Percentiles rank a stretch among this genome's conserved stretches.
These are phyloP conservation scores for Tylopilus intermedius DNA, from an alignment of 768 basidiomycete genomes.

Conservation along the genomic window DNA sequence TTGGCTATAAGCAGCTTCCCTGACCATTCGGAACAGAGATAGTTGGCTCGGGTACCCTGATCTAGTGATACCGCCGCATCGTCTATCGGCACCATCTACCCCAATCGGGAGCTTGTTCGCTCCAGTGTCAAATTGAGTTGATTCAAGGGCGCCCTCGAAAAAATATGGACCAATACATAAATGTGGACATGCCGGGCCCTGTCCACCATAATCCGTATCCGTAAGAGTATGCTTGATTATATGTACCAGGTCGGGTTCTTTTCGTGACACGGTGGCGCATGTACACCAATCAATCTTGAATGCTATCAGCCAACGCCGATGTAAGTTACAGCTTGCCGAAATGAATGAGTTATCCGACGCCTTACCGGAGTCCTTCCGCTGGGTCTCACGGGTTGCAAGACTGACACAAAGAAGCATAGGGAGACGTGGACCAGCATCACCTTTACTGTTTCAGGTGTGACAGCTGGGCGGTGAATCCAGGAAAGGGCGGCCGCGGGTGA, in stretches of 20 bases:
- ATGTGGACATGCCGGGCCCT: background rate
- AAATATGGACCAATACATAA: background rate
- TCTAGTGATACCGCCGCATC: constrained; percentile 15
- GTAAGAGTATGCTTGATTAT: background rate
- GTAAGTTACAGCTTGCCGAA: constrained; percentile 5
- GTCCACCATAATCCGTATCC: constrained; percentile 6
- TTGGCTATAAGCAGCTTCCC: constrained; percentile 23
- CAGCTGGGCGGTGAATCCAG: background rate
- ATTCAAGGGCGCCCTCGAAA: background rate
- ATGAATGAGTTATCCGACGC: constrained; percentile 10
- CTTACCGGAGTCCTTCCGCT: background rate
- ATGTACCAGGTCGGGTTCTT: background rate
- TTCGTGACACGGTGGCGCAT: constrained; percentile 7
- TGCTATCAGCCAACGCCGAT: constrained; percentile 1
- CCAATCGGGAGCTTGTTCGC: constrained; percentile 10
- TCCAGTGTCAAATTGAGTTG: constrained; percentile 5
- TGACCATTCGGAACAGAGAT: constrained; percentile 25
- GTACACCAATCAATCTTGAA: background rate
- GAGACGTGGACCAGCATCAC: background rate
- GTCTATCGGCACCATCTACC: constrained; percentile 17
- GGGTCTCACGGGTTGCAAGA: constrained; percentile 11
- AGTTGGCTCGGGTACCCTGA: constrained; percentile 20
- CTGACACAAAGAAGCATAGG: constrained; percentile 2
- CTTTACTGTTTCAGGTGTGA: constrained; percentile 10
- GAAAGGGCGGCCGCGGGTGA: constrained; percentile 6